Conservation (phyloP, 2,329 filamentous ascomycete species). For the Phaeosphaeriaceae sp. region DNA sequence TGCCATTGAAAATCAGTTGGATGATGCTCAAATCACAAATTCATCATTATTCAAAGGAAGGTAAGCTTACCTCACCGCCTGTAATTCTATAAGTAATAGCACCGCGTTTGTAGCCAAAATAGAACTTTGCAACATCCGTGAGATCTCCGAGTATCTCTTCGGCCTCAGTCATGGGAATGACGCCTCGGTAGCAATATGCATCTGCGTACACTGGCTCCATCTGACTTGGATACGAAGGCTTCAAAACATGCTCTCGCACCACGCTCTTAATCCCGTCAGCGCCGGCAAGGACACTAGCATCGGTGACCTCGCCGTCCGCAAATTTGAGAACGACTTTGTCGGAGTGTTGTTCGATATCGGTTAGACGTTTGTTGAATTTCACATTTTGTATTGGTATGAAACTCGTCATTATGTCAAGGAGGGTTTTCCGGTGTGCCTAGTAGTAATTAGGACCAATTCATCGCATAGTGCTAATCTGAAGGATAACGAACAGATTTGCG, state of each 20-base stretch:
- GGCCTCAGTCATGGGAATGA: slow-evolving; percentile 47
- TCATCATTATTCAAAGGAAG: neutral
- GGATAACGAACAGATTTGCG: slow-evolving; percentile 12
- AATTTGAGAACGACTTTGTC: slow-evolving; percentile 48
- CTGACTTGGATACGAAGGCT: slow-evolving; percentile 14
- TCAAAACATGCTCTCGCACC: slow-evolving; percentile 23
- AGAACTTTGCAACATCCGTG: slow-evolving; percentile 38
- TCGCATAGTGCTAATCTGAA: too few relatives aligned
- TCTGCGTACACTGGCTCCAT: slow-evolving; percentile 32
- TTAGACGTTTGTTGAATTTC: slow-evolving; percentile 31
- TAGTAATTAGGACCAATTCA: neutral
- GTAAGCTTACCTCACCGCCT: neutral
- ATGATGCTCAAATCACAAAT: too few relatives aligned
- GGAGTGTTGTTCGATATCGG: slow-evolving; percentile 39
- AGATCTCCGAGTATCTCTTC: slow-evolving; percentile 42
- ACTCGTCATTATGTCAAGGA: slow-evolving; percentile 56
- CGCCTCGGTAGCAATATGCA: slow-evolving; percentile 34
- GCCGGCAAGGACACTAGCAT: slow-evolving; percentile 51
- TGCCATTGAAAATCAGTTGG: neutral
- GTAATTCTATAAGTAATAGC: slow-evolving; percentile 8
- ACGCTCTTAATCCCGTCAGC: slow-evolving; percentile 55
- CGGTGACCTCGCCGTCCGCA: slow-evolving; percentile 42
- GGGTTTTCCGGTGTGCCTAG: slow-evolving; percentile 49
- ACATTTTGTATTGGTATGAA: slow-evolving; percentile 39
- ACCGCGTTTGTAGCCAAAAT: slow-evolving; percentile 20